Evolutionary conservation across 306 rosid genomes (phyloP).

Genomic region (Carpinus viminea): DNA sequence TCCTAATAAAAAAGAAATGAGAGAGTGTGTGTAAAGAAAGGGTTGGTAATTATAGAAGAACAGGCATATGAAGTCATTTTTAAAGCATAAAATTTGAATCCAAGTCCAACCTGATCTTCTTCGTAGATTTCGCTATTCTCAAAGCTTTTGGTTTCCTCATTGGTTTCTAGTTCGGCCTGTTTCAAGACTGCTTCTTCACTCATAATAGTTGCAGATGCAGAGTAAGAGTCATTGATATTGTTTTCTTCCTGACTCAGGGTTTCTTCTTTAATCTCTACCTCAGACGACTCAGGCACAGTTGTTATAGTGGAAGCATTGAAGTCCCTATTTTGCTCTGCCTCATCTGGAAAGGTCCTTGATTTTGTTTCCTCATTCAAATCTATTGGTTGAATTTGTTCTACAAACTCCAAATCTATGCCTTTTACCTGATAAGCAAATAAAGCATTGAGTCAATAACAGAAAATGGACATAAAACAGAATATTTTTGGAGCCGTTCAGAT

Average conservation of each 20-base stretch:
- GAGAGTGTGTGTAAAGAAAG: not conserved
- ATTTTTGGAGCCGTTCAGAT: not conserved
- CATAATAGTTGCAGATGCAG: not conserved
- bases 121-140: not conserved
- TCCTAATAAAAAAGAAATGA: not conserved
- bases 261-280: slow-evolving; percentile 8
- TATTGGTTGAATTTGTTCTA: slow-evolving; percentile 22
- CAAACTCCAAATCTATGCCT: slow-evolving; percentile 13
- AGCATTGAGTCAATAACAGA: not conserved
- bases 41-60: not conserved
- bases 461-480: not conserved
- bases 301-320: slow-evolving; percentile 7
- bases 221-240: slow-evolving; percentile 8
- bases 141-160: not conserved
- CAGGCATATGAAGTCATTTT: not conserved
- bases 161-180: too few species aligned
- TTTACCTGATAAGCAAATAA: slow-evolving; percentile 21
- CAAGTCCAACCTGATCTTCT: slow-evolving; percentile 28
- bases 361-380: slow-evolving; percentile 12
- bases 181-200: not conserved
- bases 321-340: slow-evolving; percentile 12
- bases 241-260: slow-evolving; percentile 2
- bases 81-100: not conserved
- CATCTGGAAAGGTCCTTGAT: slow-evolving; percentile 16
- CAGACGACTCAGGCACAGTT: not conserved